Evolutionary conservation across 345 rosid species (phyloP), one percentile per base, ranked within the genome.

Genomic region (Crucihimalaya himalaica): DNA sequence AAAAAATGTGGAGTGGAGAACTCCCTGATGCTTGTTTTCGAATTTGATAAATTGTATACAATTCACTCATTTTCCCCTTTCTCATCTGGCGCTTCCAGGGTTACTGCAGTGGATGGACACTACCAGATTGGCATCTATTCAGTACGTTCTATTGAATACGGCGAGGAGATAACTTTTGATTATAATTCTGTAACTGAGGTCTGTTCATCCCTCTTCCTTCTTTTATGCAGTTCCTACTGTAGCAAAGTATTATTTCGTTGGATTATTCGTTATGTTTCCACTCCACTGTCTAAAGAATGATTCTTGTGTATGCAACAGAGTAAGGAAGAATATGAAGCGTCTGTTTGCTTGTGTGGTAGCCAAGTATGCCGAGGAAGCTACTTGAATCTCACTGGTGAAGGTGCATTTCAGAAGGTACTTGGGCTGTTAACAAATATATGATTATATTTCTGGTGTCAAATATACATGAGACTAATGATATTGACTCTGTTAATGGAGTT

Each of bases 301-400:
- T 68, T 65, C 39, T 54, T 80, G n/a, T 48, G 68, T 58, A 70
- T 78, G 77, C 40, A 71, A 60, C 87, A 96, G 99, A 92, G 99
- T 73, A 96, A 96, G 83, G 99, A 96, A 84, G 99, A 96, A 80
- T 96, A 96, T 66, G 99, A 96, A 81, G 99, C 98, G 50, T 96
- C 99, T 78, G 99, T 96, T 47, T 96, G 99, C 84, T 81, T 96
- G 78, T 96, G 99, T 78, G 99, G 99, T 75, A 96, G 97, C 83
- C 99, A 96, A 86, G 97, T 90, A 54, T 96, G 99, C 72, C 89
- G 99, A 51, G 99, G 99, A 47, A 96, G 97, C 91, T 96, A 96
- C 85, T 86, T 96, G 82, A 96, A 96, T 84, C 84, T 96, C 81
- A 96, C 99, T 7, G 99, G 99, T 40, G 99, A 95, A 85, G 99